phyloP scores from a whole-genome alignment of 2,329 filamentous ascomycete genomes.

The Tolypocladium ovalisporum region DNA sequence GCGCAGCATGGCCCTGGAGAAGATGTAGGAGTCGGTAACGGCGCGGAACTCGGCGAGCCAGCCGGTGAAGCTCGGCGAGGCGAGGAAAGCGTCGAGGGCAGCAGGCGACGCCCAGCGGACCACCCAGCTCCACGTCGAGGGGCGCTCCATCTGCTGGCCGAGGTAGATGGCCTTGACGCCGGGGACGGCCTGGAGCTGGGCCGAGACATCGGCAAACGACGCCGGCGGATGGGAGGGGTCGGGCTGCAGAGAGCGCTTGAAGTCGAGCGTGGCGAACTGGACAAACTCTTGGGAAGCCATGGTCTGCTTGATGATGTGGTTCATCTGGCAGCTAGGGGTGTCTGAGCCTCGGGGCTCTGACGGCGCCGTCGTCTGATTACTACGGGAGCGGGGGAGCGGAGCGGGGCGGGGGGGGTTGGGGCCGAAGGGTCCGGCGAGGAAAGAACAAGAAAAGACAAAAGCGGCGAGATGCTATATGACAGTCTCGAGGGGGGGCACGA shows the following conservation, averaged over 20 bases:
- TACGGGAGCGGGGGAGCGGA: background rate
- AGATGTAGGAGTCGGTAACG: conserved; percentile 14
- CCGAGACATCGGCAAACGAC: conserved; percentile 14
- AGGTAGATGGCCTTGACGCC: conserved; percentile 21
- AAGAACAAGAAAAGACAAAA: background rate
- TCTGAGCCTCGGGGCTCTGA: background rate
- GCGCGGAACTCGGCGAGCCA: conserved; percentile 26
- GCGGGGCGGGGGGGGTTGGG: background rate
- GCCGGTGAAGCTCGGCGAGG: conserved; percentile 27
- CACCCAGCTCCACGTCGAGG: conserved; percentile 19
- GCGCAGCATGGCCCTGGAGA: conserved; percentile 10
- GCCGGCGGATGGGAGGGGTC: conserved; percentile 14
- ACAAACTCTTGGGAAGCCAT: conserved; percentile 16
- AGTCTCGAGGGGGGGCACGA: background rate
- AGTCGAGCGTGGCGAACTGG: conserved; percentile 20
- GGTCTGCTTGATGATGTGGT: conserved; percentile 6
- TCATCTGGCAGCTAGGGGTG: background rate
- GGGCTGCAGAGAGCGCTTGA: conserved; percentile 16
- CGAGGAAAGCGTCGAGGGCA: conserved; percentile 27
- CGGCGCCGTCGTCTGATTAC: background rate
- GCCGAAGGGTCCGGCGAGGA: background rate
- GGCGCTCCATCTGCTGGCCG: conserved; percentile 22
- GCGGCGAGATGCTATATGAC: background rate
- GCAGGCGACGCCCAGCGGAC: conserved; percentile 22
- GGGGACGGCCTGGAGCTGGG: conserved; percentile 17